Evolutionary conservation across 176 grass and related monocot genomes (phyloP), one percentile per base, ranked within the genome.

Genomic region (Avena insularis): DNA sequence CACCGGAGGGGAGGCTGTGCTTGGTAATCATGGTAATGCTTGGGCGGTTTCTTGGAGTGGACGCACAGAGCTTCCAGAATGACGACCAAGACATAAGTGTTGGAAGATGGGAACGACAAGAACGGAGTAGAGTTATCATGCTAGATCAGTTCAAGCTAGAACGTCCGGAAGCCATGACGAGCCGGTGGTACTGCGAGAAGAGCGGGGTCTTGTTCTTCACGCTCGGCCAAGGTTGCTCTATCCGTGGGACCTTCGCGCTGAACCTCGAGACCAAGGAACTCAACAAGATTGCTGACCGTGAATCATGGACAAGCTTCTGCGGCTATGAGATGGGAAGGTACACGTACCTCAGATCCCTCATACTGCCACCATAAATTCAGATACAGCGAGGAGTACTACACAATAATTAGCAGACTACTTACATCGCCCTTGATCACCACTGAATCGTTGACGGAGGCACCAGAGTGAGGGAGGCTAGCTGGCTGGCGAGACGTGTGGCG

Each of bases 171-270:
- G 36, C 68, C 17, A 71, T 71, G 68, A 45, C 38, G 68, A n/a
- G 38, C 68, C 68, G 17, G 68, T 71, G 68, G 3, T 71, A 45
- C 38, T 71, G 68, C 19, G 68, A 71, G 9, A 71, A 71, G 68
- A 71, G 68, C 19, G 38, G 68, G 9, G 38, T 71, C 17, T 4
- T 71, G 3, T 71, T 71, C 38, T 71, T 71, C 38, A 71, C 68
- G 9, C 19, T 71, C 38, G 68, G 19, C 16, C 0, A 46, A 46
- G 68, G 68, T 71, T 46, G 68, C 38, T 71, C 68, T 71, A n/a
- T 71, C 67, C 38, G 38, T 12, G 68, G 68, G 7, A 46, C 68
- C 4, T 71, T 71, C 4, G 68, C 68, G 8, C 38, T 71, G 1
- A 71, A 71, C 68, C 68, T 71, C 1, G 9, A 45, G 19, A 21